Base-by-base conservation (phyloP, 768 basidiomycete genomes). In the Podaxis sp. region DNA sequence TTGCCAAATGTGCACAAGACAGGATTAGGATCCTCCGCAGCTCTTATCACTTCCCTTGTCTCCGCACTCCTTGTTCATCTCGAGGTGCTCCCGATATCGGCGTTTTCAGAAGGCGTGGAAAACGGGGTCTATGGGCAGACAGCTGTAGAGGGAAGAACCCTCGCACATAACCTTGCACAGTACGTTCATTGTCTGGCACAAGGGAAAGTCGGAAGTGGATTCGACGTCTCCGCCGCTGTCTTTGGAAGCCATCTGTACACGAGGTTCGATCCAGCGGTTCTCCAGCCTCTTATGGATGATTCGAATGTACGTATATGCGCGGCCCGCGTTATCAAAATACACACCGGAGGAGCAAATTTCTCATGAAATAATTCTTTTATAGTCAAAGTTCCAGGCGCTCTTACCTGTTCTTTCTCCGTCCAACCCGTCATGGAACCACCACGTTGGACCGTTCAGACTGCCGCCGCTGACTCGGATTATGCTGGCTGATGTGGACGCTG, bases 191-290 rank as follows among this genome's bases (percentile, higher is more conserved):
- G 95, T 71, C 80, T 95, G 40, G 97, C 96, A 0, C 97, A 99
- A 77, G 97, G 97, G 44, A 99, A 99, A 76, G 89, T 99, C 15
- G 97, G 97, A 33, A 95, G 92, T 69, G 97, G 97, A 5, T 99
- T 99, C 77, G 97, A 99, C 70, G 93, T 99, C 52, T 87, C 93
- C 5, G 86, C 94, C 0, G 96, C 96, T 1, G 92, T 93, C 2
- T 99, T 91, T 73, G 97, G 97, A 24, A 95, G 94, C 70, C 96
- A 99, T 69, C 71, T 95, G 6, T 99, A 99, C 77, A 90, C 86
- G 24, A 86, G 96, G 51, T 98, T 98, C 72, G 84, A 85, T 70
- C 90, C 93, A 3, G 76, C 74, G 13, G 87, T 93, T 26, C 74
- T 95, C 46, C 80, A 84, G 64, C 77, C 78, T 44, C 74, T 93